A percentile compares a stretch with the other conserved stretches of the same genome.
Evolutionary conservation across 2,329 filamentous ascomycete species (phyloP).

Genomic region (Periconia sp.): DNA sequence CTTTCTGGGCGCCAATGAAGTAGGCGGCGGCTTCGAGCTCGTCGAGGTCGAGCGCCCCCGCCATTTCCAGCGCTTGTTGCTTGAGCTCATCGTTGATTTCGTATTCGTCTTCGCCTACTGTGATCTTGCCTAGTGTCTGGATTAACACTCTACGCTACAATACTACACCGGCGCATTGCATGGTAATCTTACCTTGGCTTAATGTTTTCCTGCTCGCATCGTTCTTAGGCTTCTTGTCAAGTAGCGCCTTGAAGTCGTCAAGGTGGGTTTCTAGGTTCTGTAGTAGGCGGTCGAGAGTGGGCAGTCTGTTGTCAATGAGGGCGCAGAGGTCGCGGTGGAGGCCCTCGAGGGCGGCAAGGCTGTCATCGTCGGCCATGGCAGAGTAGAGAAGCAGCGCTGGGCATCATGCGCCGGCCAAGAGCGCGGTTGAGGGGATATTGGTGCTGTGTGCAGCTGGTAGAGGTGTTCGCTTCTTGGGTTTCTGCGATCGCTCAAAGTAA

Average conservation of each 20-base stretch:
- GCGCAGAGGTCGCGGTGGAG: constrained; percentile 85
- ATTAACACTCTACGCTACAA: too few species aligned
- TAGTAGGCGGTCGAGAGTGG: constrained; percentile 72
- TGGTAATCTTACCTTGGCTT: constrained; percentile 23
- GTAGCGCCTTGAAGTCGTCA: constrained; percentile 70
- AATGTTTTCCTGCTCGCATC: constrained; percentile 76
- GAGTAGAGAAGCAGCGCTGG: constrained; percentile 23
- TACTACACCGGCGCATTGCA: constrained; percentile 16
- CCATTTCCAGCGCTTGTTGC: constrained; percentile 78
- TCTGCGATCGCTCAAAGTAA: constrained; percentile 22
- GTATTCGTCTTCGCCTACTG: constrained; percentile 75
- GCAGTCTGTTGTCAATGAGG: constrained; percentile 72
- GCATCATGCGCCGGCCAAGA: constrained; percentile 35
- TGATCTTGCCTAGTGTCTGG: constrained; percentile 83
- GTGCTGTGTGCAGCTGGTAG: constrained; percentile 2
- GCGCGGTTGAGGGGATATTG: constrained; percentile 5
- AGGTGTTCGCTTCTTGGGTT: constrained; percentile 30
- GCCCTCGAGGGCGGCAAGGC: constrained; percentile 78
- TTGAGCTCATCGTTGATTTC: constrained; percentile 86
- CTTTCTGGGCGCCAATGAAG: constrained; percentile 74
- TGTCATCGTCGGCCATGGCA: constrained; percentile 74
- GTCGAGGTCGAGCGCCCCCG: constrained; percentile 88
- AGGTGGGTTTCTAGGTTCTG: constrained; percentile 69
- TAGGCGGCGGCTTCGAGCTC: constrained; percentile 83
- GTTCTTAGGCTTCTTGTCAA: constrained; percentile 77